These are phyloP conservation scores for Chalara sp. DNA, from an alignment of 2,329 filamentous ascomycete genomes.

Conservation along the genomic window DNA sequence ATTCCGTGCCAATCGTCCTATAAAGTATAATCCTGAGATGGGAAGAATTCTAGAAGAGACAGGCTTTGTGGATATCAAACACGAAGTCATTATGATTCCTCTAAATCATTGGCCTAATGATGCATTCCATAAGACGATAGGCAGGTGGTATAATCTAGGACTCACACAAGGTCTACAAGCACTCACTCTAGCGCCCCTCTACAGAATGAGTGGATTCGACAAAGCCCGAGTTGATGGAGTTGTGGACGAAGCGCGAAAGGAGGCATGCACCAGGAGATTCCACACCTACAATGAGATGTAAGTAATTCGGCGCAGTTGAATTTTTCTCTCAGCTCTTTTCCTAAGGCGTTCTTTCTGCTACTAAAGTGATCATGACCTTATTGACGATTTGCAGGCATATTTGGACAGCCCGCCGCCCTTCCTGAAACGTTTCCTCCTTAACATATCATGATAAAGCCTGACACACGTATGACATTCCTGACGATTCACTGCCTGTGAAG, in stretches of 20 bases:
- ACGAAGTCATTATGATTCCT: slow-evolving; percentile 62
- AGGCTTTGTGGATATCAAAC: slow-evolving; percentile 75
- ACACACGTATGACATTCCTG: too few relatives aligned
- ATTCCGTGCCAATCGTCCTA: slow-evolving; percentile 53
- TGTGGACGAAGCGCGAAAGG: slow-evolving; percentile 54
- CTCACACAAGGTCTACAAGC: slow-evolving; percentile 68
- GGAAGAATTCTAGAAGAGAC: slow-evolving; percentile 54
- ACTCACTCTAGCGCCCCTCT: slow-evolving; percentile 67
- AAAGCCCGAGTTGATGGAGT: slow-evolving; percentile 57
- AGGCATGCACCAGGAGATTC: slow-evolving; percentile 62
- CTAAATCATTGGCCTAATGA: slow-evolving; percentile 65
- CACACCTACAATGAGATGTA: slow-evolving; percentile 73
- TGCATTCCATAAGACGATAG: slow-evolving; percentile 58
- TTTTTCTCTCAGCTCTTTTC: background rate
- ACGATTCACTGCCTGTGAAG: too few relatives aligned
- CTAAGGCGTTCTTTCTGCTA: background rate
- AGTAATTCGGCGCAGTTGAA: slow-evolving; percentile 32
- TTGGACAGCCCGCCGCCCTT: slow-evolving; percentile 24
- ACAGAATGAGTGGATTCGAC: slow-evolving; percentile 54
- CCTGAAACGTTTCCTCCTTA: background rate
- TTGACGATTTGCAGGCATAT: slow-evolving; percentile 20
- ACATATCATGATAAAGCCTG: too few relatives aligned
- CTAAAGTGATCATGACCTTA: background rate
- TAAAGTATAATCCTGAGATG: slow-evolving; percentile 58
- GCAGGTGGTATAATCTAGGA: slow-evolving; percentile 77